A percentile compares a stretch with the other conserved stretches of the same genome.
Evolutionary conservation across 208 protist species (phyloP).

Genomic region (Crithidia fasciculata): DNA sequence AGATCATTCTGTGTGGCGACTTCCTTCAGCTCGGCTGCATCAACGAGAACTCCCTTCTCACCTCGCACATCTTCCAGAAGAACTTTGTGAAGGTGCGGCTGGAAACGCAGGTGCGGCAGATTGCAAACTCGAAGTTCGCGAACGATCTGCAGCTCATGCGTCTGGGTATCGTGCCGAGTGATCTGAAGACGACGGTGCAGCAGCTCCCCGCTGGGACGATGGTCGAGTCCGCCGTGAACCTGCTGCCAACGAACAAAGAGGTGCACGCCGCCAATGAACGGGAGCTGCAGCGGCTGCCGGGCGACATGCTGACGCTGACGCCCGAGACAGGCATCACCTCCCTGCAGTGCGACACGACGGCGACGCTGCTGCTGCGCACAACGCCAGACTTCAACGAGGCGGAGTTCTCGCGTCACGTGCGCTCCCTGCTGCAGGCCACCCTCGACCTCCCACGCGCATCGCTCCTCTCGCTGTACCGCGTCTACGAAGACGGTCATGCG

Average conservation of each 20-base stretch:
- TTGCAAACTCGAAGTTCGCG: constrained; percentile 64
- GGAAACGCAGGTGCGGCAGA: constrained; percentile 75
- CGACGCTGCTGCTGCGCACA: constrained; percentile 84
- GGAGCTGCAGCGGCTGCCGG: constrained; percentile 70
- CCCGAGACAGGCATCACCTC: constrained; percentile 84
- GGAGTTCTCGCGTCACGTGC: constrained; percentile 75
- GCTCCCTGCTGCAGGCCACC: constrained; percentile 77
- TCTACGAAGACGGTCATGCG: constrained; percentile 88
- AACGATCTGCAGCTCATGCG: constrained; percentile 80
- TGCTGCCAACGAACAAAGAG: constrained; percentile 88
- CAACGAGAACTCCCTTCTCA: constrained; percentile 83
- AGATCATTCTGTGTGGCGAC: constrained; percentile 94
- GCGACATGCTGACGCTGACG: constrained; percentile 70
- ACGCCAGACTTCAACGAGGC: constrained; percentile 70
- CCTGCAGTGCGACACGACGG: constrained; percentile 78
- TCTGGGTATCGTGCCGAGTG: constrained; percentile 62
- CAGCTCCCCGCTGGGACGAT: constrained; percentile 84
- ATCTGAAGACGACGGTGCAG: constrained; percentile 68
- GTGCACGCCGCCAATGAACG: constrained; percentile 83
- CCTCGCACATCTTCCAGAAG: constrained; percentile 65
- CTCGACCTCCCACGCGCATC: constrained; percentile 79
- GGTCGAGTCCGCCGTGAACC: constrained; percentile 83
- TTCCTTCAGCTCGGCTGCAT: constrained; percentile 93
- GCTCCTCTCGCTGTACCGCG: constrained; percentile 75
- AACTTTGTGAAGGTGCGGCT: constrained; percentile 85